Percentiles rank a stretch among this genome's conserved stretches.
These are phyloP conservation scores for Tillandsia leiboldiana DNA, from an alignment of 176 grass and related monocot species.

Conservation along the genomic window DNA sequence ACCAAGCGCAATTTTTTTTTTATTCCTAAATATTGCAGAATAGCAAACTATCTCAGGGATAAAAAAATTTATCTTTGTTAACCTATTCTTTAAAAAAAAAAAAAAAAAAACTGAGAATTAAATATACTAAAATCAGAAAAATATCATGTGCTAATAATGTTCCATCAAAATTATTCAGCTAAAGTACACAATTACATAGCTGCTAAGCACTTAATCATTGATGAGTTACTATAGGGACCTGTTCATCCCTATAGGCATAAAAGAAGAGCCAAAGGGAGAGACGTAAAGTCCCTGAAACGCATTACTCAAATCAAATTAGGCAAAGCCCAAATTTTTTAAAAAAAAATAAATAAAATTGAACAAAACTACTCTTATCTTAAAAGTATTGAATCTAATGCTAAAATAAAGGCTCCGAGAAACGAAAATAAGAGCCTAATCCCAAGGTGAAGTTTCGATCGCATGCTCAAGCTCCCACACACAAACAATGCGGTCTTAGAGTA, in stretches of 20 bases:
- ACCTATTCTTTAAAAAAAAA: too few relatives aligned
- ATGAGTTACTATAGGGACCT: slow-evolving; percentile 3
- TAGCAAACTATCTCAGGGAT: too few relatives aligned
- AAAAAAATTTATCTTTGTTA: too few relatives aligned
- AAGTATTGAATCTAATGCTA: too few relatives aligned
- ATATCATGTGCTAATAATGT: background rate
- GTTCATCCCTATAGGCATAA: slow-evolving; percentile 4
- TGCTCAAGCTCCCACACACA: too few relatives aligned
- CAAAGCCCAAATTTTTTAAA: background rate
- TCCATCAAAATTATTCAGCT: background rate
- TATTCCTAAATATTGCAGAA: background rate
- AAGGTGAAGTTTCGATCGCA: too few relatives aligned
- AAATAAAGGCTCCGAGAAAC: too few relatives aligned
- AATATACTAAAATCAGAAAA: background rate
- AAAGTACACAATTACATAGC: background rate
- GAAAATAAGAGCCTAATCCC: too few relatives aligned
- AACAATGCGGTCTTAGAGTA: too few relatives aligned
- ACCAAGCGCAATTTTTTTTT: background rate
- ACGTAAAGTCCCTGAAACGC: background rate
- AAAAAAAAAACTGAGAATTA: background rate
- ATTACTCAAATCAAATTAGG: background rate
- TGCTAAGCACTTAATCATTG: background rate
- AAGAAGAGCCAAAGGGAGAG: slow-evolving; percentile 8
- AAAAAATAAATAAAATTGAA: background rate
- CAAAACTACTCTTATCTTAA: background rate